These are phyloP conservation scores for Pseudoperonospora humuli DNA, from an alignment of 352 stramenopile genomes.

Conservation along the genomic window DNA sequence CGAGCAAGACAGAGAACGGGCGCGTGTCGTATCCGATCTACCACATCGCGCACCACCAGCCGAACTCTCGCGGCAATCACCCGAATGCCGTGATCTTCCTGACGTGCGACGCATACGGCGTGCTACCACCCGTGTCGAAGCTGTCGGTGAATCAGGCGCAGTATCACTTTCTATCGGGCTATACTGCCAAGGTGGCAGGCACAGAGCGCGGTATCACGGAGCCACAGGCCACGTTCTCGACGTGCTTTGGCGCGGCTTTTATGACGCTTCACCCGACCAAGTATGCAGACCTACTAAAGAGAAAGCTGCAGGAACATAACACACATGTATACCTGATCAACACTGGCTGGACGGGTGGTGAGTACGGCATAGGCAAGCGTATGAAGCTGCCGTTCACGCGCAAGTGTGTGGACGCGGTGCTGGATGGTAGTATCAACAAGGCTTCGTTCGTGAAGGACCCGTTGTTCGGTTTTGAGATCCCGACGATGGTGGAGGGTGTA, in stretches of 20 bases:
- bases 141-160: slow-evolving; percentile 91
- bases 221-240: slow-evolving; percentile 92
- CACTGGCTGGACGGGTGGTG: slow-evolving; percentile 94
- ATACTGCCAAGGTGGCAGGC: slow-evolving; percentile 97
- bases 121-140: slow-evolving; percentile 95
- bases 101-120: slow-evolving; percentile 96
- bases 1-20: slow-evolving; percentile 96
- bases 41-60: slow-evolving; percentile 94
- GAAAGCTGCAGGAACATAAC: slow-evolving; percentile 94
- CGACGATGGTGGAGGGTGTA: slow-evolving; percentile 49
- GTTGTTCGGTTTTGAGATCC: slow-evolving; percentile 67
- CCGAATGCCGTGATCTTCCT: slow-evolving; percentile 97
- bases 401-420: slow-evolving; percentile 68
- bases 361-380: slow-evolving; percentile 90
- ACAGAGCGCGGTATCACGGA: slow-evolving; percentile 96
- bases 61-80: slow-evolving; percentile 84
- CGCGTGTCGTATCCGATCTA: slow-evolving; percentile 98
- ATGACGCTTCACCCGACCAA: slow-evolving; percentile 94
- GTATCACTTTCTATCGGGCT: slow-evolving; percentile 98
- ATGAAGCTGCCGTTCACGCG: slow-evolving; percentile 91
- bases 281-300: slow-evolving; percentile 94
- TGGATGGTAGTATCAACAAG: slow-evolving; percentile 59
- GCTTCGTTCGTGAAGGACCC: slow-evolving; percentile 59
- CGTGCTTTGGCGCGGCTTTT: slow-evolving; percentile 98
- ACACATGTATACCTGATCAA: slow-evolving; percentile 96